Evolutionary conservation across 2,329 filamentous ascomycete genomes (phyloP).

Genomic region (Neurospora crassa): DNA sequence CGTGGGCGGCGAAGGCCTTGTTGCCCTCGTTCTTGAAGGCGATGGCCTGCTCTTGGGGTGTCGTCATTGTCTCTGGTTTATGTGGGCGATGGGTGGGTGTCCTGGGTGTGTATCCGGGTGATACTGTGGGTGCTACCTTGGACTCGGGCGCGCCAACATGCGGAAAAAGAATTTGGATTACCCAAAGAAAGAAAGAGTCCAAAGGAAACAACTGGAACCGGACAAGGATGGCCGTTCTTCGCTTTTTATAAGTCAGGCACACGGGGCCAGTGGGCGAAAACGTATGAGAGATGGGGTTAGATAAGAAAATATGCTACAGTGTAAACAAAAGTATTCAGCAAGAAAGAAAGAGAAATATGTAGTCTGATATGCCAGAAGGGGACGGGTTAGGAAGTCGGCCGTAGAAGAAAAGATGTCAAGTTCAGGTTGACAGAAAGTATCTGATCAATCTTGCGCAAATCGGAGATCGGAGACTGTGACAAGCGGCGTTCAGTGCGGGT

Average conservation of each 20-base stretch:
- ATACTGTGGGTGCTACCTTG: constrained; percentile 7
- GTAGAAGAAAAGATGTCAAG: neutral
- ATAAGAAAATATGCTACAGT: neutral
- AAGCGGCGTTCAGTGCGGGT: neutral
- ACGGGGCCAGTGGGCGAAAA: neutral
- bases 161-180: constrained; percentile 1
- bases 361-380: neutral
- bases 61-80: constrained; percentile 18
- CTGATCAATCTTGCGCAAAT: constrained; percentile 9
- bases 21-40: constrained; percentile 92
- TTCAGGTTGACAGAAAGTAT: neutral
- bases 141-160: constrained; percentile 5
- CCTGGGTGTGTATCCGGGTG: neutral
- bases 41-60: constrained; percentile 56
- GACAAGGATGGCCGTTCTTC: neutral
- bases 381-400: constrained; percentile 4
- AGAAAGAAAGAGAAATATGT: neutral
- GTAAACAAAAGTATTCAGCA: neutral
- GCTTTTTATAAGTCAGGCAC: neutral
- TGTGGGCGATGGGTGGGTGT: neutral
- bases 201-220: neutral
- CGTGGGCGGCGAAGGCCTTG: constrained; percentile 77
- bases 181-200: neutral
- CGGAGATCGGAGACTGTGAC: constrained; percentile 2
- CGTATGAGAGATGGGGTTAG: neutral